Conservation (phyloP, 768 basidiomycete species). For the Tricholoma sp. region DNA sequence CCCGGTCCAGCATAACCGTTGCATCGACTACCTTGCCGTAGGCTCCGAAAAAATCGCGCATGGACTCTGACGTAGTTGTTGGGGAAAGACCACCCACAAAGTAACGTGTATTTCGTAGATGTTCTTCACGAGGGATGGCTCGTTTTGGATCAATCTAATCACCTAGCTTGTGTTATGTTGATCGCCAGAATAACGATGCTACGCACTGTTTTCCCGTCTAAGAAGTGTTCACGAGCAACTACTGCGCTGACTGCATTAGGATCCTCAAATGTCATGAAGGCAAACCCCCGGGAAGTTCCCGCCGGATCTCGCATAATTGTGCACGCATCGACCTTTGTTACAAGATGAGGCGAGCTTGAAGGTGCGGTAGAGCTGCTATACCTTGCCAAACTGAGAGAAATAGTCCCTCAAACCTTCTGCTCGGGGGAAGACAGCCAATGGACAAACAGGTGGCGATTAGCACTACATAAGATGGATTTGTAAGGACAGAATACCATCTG, state of each 20-base stretch:
- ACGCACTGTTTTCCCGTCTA: constrained; percentile 75
- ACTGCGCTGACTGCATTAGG: constrained; percentile 59
- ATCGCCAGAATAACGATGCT: not conserved
- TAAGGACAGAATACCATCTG: constrained; percentile 63
- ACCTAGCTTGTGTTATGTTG: not conserved
- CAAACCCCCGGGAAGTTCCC: constrained; percentile 77
- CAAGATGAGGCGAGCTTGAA: constrained; percentile 10
- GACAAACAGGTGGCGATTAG: constrained; percentile 30
- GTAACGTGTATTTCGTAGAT: constrained; percentile 68
- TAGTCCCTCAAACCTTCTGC: constrained; percentile 62
- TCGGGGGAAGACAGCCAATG: constrained; percentile 20
- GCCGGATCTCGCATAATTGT: constrained; percentile 82
- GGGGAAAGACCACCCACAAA: constrained; percentile 77
- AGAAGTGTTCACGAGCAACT: constrained; percentile 57
- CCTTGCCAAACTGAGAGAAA: constrained; percentile 77
- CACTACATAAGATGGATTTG: constrained; percentile 25
- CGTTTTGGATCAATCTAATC: constrained; percentile 82
- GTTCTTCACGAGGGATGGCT: constrained; percentile 80
- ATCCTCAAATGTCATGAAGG: constrained; percentile 79
- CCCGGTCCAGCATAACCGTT: constrained; percentile 82
- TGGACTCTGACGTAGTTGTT: constrained; percentile 60
- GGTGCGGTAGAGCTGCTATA: constrained; percentile 22
- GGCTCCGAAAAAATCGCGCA: constrained; percentile 63
- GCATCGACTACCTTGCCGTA: constrained; percentile 82
- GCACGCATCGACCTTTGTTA: constrained; percentile 62